Base-by-base conservation (phyloP, 2,329 filamentous ascomycete species). In the Sporothrix pseudoabietina region DNA sequence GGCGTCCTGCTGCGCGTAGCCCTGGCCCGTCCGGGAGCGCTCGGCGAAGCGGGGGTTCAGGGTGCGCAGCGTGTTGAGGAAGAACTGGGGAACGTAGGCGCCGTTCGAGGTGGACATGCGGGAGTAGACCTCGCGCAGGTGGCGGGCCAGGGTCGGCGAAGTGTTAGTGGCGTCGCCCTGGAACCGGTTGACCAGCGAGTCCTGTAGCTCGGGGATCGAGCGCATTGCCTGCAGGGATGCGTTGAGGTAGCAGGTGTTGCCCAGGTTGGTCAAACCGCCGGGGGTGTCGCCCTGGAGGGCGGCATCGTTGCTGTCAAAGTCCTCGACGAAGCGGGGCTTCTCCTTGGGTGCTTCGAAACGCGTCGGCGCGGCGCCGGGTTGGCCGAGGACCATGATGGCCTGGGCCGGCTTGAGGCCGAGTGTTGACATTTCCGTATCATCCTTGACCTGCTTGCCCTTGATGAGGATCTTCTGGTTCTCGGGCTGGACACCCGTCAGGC, bases 241-340 rank as follows among this genome's bases (percentile, higher is more conserved):
- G 86, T 99, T 99, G 79, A 98, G 90, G 81, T 99, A 99, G 85
- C 96, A 99, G 4, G 97, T 99, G 82, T 99, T 99, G 78, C 97
- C 96, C 75, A 98, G 85, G 80, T 99, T 99, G 80, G 92, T 88
- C 75, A 99, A 85, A 65, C 96, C 96, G 73, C 94, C 92, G 1
- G 97, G 96, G 63, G 88, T 95, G 74, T 93, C 94, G 74, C 91
- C 91, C 80, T 92, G 89, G 81, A 90, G 90, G 30, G 96, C 95
- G 71, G 90, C 89, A 82, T 98, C 95, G 41, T 94, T 94, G 80
- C 97, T 94, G 35, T 93, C 97, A 95, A 99, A 98, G 81, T 99
- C 96, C 83, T 99, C 96, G 76, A 97, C 83, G 78, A 99, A 99
- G 82, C 92, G 96, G 79, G 94, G 87, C 77, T 88, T 87, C 79